Evolutionary conservation across 2,329 filamentous ascomycete species (phyloP).

Genomic region (Fusarium veterinarium): DNA sequence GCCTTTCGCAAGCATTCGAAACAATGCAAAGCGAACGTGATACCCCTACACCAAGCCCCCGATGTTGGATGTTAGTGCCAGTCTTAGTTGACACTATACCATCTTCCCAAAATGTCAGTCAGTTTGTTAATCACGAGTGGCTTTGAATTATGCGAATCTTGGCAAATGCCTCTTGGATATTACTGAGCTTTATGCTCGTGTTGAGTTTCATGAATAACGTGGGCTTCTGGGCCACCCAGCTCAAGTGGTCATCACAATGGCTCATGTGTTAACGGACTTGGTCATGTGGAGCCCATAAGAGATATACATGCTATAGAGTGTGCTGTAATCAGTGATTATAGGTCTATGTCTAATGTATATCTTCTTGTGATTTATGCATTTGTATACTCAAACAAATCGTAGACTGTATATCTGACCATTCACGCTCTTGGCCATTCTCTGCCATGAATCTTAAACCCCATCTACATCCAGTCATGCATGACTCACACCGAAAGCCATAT

Average conservation of each 20-base stretch:
- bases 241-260: neutral
- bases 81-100: accelerated
- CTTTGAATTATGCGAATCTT: neutral
- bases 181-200: neutral
- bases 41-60: conserved; percentile 48
- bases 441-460: neutral
- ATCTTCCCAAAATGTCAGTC: accelerated
- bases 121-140: too few species aligned
- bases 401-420: neutral
- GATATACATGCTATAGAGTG: neutral
- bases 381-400: neutral
- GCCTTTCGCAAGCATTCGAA: conserved; percentile 40
- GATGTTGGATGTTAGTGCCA: accelerated
- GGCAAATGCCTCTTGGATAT: neutral
- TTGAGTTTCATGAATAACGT: neutral
- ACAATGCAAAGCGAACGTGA: conserved; percentile 45
- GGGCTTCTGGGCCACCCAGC: neutral
- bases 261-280: neutral
- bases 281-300: neutral
- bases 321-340: neutral
- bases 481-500: neutral
- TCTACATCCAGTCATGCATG: neutral
- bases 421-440: neutral
- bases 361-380: neutral
- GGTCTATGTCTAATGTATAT: neutral